Evolutionary conservation across 495 filamentous ascomycete genomes (phyloP).

Genomic region (Daldinia grandis): DNA sequence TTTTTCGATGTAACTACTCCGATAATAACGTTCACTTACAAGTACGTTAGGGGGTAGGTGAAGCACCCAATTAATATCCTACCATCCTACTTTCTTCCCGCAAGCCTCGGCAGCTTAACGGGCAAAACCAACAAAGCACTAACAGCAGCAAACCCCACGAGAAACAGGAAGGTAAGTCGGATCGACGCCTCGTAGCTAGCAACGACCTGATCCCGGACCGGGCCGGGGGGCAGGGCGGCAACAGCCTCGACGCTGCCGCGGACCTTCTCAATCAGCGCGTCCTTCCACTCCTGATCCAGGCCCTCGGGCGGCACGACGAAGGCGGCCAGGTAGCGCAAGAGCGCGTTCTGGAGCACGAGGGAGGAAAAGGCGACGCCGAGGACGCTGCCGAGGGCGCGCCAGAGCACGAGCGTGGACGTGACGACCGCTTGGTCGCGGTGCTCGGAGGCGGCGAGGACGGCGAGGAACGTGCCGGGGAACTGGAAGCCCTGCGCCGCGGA

Average conservation of each 20-base stretch:
- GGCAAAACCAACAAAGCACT: constrained; percentile 60
- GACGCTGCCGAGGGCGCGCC: constrained; percentile 72
- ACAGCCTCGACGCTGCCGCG: constrained; percentile 56
- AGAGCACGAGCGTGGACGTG: constrained; percentile 73
- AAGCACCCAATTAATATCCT: not conserved
- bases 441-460: constrained; percentile 70
- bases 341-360: constrained; percentile 77
- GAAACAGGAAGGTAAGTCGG: constrained; percentile 62
- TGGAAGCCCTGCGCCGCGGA: constrained; percentile 72
- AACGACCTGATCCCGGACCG: constrained; percentile 60
- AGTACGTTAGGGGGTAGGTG: not conserved
- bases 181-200: constrained; percentile 67
- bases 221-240: constrained; percentile 41
- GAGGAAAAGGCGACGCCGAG: constrained; percentile 76
- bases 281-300: constrained; percentile 40
- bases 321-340: constrained; percentile 65
- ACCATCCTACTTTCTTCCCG: constrained; percentile 50
- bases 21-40: not conserved
- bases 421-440: constrained; percentile 80
- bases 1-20: not conserved
- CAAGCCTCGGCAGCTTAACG: constrained; percentile 64
- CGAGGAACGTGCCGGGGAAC: constrained; percentile 71
- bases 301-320: constrained; percentile 61
- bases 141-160: constrained; percentile 58
- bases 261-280: constrained; percentile 47